These are phyloP conservation scores for Deuterostichococcus epilithicus DNA, from an alignment of 139 green algal species.

Conservation along the genomic window DNA sequence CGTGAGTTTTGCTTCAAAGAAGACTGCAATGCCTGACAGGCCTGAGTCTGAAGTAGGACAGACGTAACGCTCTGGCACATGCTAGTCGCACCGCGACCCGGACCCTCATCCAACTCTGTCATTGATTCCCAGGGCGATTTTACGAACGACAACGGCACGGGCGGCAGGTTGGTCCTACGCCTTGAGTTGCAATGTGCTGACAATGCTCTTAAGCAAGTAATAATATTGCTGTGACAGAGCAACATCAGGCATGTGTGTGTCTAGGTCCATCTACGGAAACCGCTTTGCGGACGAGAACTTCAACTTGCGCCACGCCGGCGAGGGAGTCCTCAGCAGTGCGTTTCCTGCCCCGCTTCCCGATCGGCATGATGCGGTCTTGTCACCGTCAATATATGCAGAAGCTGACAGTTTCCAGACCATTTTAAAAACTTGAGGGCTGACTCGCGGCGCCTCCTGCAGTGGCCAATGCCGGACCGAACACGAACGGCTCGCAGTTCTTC, in stretches of 20 bases:
- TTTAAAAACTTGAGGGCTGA: background rate
- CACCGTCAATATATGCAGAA: conserved; percentile 47
- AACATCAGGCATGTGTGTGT: background rate
- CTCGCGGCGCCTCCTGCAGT: conserved; percentile 37
- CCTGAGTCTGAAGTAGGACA: too few species aligned
- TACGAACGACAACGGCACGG: conserved; percentile 49
- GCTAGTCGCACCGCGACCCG: too few species aligned
- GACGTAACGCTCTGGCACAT: too few species aligned
- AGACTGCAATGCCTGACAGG: conserved; percentile 88
- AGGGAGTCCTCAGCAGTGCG: conserved; percentile 51
- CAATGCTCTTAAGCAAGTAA: background rate
- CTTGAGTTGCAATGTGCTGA: background rate
- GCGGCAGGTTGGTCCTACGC: conserved; percentile 23
- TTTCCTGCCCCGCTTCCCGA: conserved; percentile 28
- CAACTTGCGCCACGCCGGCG: conserved; percentile 71
- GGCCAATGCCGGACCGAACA: conserved; percentile 83
- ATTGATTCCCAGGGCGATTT: conserved; percentile 75
- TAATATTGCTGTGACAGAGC: background rate
- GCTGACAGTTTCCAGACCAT: background rate
- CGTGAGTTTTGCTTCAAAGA: conserved; percentile 1
- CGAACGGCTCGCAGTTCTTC: conserved; percentile 83
- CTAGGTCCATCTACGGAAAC: conserved; percentile 63
- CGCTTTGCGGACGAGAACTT: conserved; percentile 85
- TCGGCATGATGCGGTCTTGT: conserved; percentile 9
- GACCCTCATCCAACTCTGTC: conserved; percentile 65